Evolutionary conservation across 176 grass and related monocot genomes (phyloP).

Genomic region (Saccharum officinarum): DNA sequence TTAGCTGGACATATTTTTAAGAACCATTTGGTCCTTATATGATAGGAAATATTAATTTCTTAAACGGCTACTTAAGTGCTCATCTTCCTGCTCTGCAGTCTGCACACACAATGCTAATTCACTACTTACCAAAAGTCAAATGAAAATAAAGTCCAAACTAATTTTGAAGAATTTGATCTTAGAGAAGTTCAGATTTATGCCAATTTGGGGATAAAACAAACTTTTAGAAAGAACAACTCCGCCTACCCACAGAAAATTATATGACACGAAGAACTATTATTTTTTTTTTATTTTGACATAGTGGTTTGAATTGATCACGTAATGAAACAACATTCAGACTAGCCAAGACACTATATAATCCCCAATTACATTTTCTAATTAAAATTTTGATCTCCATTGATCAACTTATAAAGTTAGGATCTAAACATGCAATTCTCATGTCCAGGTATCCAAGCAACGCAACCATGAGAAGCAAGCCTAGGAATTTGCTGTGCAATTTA

Average conservation of each 20-base stretch:
- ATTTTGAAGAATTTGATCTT: not conserved
- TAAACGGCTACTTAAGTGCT: not conserved
- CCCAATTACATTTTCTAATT: not conserved
- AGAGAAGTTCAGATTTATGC: not conserved
- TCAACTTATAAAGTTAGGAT: not conserved
- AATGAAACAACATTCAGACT: not conserved
- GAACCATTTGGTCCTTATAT: not conserved
- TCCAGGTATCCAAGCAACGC: not conserved
- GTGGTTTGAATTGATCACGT: not conserved
- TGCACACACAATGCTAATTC: not conserved
- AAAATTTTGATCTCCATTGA: not conserved
- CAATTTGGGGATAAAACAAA: not conserved
- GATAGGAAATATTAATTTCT: not conserved
- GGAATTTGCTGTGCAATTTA: not conserved
- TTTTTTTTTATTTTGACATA: not conserved
- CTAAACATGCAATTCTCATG: not conserved
- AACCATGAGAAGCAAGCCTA: not conserved
- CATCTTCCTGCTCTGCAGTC: not conserved
- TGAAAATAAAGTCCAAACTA: not conserved
- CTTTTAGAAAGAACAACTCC: no score
- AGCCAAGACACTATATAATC: not conserved
- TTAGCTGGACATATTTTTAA: not conserved
- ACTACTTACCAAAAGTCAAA: not conserved
- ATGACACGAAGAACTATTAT: no score
- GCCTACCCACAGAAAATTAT: no score